These are phyloP conservation scores for Candida gigantensis DNA, from an alignment of 1,139 yeast species.

Conservation along the genomic window DNA sequence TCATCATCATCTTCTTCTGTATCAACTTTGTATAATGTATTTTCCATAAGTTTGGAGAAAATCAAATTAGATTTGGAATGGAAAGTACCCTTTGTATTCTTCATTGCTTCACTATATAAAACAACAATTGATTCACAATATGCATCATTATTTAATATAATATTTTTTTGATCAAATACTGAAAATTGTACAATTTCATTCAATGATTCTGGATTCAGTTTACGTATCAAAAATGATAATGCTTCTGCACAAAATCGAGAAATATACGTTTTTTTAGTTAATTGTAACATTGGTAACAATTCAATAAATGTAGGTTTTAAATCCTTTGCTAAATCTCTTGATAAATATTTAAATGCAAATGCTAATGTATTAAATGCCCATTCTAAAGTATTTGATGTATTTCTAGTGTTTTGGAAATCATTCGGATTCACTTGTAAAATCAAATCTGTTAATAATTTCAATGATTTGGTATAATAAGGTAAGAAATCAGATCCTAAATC, in stretches of 20 bases:
- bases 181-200: constrained; percentile 49
- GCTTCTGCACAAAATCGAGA: constrained; percentile 91
- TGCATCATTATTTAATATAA: constrained; percentile 33
- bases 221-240: constrained; percentile 76
- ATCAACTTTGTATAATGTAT: constrained; percentile 26
- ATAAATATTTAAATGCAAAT: constrained; percentile 82
- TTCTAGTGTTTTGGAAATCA: constrained; percentile 42
- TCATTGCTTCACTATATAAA: constrained; percentile 73
- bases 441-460: constrained; percentile 53
- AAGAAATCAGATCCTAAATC: constrained; percentile 92
- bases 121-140: constrained; percentile 59
- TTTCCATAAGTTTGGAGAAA: constrained; percentile 43
- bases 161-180: constrained; percentile 45
- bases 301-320: constrained; percentile 66
- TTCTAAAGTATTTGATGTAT: constrained; percentile 71
- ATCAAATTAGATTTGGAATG: constrained; percentile 69
- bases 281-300: constrained; percentile 63
- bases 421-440: constrained; percentile 50
- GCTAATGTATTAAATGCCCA: constrained; percentile 86
- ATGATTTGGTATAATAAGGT: constrained; percentile 58
- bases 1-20: no score
- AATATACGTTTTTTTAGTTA: constrained; percentile 58
- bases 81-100: constrained; percentile 67
- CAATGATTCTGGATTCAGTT: constrained; percentile 55
- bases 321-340: constrained; percentile 62